Evolutionary conservation across 805 yeast species (phyloP), one percentile per base, ranked within the genome.

Genomic region (Sungouiella blattae): DNA sequence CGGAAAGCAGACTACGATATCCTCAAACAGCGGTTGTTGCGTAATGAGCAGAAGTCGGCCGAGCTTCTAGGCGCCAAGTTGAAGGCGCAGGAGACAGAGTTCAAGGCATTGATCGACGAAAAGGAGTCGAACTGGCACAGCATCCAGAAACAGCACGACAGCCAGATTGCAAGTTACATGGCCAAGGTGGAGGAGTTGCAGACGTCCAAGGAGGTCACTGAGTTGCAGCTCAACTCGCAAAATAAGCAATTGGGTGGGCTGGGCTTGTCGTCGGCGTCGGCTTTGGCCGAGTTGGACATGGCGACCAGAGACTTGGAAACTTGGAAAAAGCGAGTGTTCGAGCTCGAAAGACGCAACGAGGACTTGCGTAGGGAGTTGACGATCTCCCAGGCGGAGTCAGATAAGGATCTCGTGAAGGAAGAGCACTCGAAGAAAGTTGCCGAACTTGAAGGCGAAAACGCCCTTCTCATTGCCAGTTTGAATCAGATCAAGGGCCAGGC

Each of bases 1-100:
- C 69, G 70, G 37, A 75, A 64, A 50, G 86, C 91, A 0, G 96
- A 89, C 60, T 88, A 88, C 56, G 91, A 86, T 25, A 78, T 76
- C 34, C 54, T 89, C 40, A 83, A 84, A 51, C 69, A 73, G 23
- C 71, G 86, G 44, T 60, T 87, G 14, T 54, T 72, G 15, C 73
- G 77, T 41, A 60, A 71, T 18, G 94, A 86, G 53, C 78, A 74
- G 47, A 76, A 74, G 37, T 60, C 80, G 24, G 78, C 79, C 0
- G 78, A 75, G 38, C 62, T 73, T 2, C 60, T 79, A 14, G 67
- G 74, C 8, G 68, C 73, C 20, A 71, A 76, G 46, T 62, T 84
- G 9, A 64, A 67, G 15, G 83, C 89, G 4, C 85, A 85, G 53
- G 93, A 86, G 40, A 79, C 80, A 28, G 95, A 86, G 50, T 65